Percentiles rank a stretch among this genome's conserved stretches.
These are phyloP conservation scores for Aspergillus novofumigatus DNA, from an alignment of 2,329 filamentous ascomycete genomes.

Conservation along the genomic window DNA sequence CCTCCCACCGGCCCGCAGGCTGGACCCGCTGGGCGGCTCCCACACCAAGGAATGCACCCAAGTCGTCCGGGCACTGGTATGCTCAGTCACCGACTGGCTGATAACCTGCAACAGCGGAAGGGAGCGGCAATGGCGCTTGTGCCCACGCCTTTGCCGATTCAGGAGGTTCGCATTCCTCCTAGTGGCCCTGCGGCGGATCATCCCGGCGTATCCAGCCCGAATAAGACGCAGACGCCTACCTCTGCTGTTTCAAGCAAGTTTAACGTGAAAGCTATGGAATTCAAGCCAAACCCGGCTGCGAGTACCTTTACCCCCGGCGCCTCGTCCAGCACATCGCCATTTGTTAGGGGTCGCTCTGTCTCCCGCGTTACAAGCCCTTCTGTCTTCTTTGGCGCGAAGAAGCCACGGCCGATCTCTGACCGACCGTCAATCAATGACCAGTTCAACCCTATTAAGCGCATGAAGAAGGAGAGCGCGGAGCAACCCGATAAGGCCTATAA, in stretches of 20 bases:
- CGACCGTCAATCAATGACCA: constrained; percentile 51
- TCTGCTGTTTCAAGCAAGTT: constrained; percentile 53
- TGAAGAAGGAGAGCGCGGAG: constrained; percentile 60
- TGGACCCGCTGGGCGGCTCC: constrained; percentile 36
- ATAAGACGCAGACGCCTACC: constrained; percentile 49
- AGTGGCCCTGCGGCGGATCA: constrained; percentile 64
- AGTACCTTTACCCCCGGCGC: constrained; percentile 70
- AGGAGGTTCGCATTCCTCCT: constrained; percentile 67
- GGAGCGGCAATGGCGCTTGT: constrained; percentile 38
- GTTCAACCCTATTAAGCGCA: constrained; percentile 64
- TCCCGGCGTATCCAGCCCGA: constrained; percentile 43
- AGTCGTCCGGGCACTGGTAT: constrained; percentile 42
- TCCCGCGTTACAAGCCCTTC: constrained; percentile 48
- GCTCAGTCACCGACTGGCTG: constrained; percentile 49
- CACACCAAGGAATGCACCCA: constrained; percentile 41
- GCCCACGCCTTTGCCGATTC: constrained; percentile 53
- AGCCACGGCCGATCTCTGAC: constrained; percentile 59
- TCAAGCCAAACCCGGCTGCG: constrained; percentile 79
- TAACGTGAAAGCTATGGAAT: constrained; percentile 66
- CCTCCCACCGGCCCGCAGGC: constrained; percentile 46
- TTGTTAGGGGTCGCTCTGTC: constrained; percentile 48
- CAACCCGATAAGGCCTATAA: constrained; percentile 60
- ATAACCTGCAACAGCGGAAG: constrained; percentile 53
- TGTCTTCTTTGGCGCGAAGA: constrained; percentile 64
- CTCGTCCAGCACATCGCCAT: constrained; percentile 62